phyloP scores from a whole-genome alignment of 2,329 filamentous ascomycete genomes.

The Chrysosporium keratinophilum region DNA sequence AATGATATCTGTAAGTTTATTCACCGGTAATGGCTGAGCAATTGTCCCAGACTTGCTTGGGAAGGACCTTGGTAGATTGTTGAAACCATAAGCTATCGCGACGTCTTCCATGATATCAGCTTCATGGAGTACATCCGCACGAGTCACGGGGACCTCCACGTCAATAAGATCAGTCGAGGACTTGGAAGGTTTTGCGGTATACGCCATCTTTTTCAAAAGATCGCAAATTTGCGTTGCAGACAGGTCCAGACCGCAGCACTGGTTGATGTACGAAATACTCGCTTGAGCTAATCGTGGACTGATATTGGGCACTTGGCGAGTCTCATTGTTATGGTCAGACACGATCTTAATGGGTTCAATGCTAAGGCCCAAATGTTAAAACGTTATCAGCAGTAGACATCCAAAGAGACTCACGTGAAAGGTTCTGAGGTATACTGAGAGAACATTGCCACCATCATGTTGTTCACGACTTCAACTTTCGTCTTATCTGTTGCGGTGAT shows the following conservation, averaged over 20 bases:
- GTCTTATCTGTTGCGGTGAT: constrained; percentile 93
- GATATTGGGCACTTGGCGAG: constrained; percentile 70
- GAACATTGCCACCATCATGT: constrained; percentile 97
- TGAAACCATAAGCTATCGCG: constrained; percentile 94
- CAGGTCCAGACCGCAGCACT: constrained; percentile 73
- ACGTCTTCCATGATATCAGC: constrained; percentile 99
- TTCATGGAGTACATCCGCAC: constrained; percentile 90
- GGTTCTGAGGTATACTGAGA: constrained; percentile 76
- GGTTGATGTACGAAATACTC: constrained; percentile 87
- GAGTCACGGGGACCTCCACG: constrained; percentile 73
- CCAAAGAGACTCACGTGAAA: constrained; percentile 51
- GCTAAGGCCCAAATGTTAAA: constrained; percentile 20
- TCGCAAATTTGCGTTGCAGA: constrained; percentile 65
- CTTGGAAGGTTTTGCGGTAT: constrained; percentile 64
- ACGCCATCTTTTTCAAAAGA: constrained; percentile 80
- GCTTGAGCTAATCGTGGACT: constrained; percentile 66
- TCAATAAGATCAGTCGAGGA: constrained; percentile 62
- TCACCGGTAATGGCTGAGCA: constrained; percentile 76
- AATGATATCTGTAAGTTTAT: constrained; percentile 89
- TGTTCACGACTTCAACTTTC: constrained; percentile 89
- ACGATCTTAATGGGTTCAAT: constrained; percentile 88
- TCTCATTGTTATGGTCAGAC: constrained; percentile 80
- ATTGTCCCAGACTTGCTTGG: constrained; percentile 79
- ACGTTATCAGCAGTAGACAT: background rate
- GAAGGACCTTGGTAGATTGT: constrained; percentile 78